Evolutionary conservation across 1,284 basidiomycete species (phyloP), one percentile per base, ranked within the genome.

Genomic region (Rugosomyces carneus): DNA sequence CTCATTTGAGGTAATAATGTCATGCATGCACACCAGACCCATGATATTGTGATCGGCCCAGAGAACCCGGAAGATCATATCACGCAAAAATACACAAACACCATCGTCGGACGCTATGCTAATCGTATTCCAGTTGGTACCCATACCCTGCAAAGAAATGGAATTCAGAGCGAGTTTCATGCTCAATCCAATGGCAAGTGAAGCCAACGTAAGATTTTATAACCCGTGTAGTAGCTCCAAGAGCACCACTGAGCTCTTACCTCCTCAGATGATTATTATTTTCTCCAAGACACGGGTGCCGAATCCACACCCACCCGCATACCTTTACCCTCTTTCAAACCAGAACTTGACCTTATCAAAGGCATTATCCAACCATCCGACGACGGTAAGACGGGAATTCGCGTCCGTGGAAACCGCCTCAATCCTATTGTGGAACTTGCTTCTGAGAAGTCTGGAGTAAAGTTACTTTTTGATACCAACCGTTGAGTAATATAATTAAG

Each of bases 11-110:
- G n/a, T n/a, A n/a, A n/a, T n/a, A n/a, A n/a, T n/a, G n/a, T n/a
- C n/a, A n/a, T n/a, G n/a, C 16, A 42, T 45, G 13, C 44, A 4
- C 1, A 16, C 6, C 35, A 85, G 81, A 83, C 80, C 7, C 81
- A 86, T 64, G 84, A 87, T 60, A 75, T 88, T 49, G 74, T 88
- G 39, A 70, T 86, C 53, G 84, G 84, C 10, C 84, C 84, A 23
- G 81, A 85, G 65, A 63, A 69, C 24, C 77, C 82, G 42, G 59
- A 71, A 49, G 77, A 72, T 54, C 82, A 86, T 60, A 60, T 68
- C 36, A 66, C 60, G 9, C 72, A 79, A 59, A 84, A 80, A 63
- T 87, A 86, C 64, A 79, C 73, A 38, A 87, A 87, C 64, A 78
- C 80, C 9, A 72, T 86, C 58, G 71, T 88, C 47, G 85, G 85